Conservation (phyloP, 1,284 basidiomycete species). For the Porphyrellus sp. region DNA sequence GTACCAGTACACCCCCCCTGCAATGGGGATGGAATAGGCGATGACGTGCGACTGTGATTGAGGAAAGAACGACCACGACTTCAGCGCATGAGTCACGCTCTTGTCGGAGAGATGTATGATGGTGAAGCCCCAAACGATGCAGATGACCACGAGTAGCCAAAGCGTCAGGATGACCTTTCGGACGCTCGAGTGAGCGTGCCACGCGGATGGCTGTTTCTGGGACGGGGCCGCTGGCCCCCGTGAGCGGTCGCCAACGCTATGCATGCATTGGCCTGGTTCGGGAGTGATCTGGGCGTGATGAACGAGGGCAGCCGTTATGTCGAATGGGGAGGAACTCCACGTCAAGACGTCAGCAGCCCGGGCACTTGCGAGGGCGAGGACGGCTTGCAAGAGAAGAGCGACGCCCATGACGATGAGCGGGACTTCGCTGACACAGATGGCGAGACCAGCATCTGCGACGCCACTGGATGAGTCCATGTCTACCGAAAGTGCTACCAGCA, state of each 20-base stretch:
- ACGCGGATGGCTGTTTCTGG: conserved; percentile 27
- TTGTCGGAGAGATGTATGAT: conserved; percentile 17
- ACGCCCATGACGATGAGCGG: conserved; percentile 32
- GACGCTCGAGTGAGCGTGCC: conserved; percentile 25
- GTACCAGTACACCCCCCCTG: conserved; percentile 18
- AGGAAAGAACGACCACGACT: conserved; percentile 31
- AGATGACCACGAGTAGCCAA: conserved; percentile 23
- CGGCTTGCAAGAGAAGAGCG: conserved; percentile 20
- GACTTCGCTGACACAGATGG: conserved; percentile 25
- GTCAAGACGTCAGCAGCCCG: conserved; percentile 26
- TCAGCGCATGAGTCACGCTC: conserved; percentile 7
- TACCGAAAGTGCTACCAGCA: conserved; percentile 24
- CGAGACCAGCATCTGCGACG: conserved; percentile 1
- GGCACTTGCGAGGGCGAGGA: conserved; percentile 24
- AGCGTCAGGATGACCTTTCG: conserved; percentile 20
- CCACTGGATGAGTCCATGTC: conserved; percentile 18
- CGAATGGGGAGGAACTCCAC: conserved; percentile 35
- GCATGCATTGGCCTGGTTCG: conserved; percentile 24
- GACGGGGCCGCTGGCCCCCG: conserved; percentile 19
- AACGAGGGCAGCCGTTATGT: conserved; percentile 32
- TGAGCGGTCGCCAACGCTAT: conserved; percentile 11
- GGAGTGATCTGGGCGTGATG: conserved; percentile 26
- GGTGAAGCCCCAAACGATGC: conserved; percentile 24
- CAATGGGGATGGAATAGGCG: conserved; percentile 25
- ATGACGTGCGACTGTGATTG: conserved; percentile 21